These are phyloP conservation scores for Apiospora koreana DNA, from an alignment of 2,329 filamentous ascomycete species.

Conservation along the genomic window DNA sequence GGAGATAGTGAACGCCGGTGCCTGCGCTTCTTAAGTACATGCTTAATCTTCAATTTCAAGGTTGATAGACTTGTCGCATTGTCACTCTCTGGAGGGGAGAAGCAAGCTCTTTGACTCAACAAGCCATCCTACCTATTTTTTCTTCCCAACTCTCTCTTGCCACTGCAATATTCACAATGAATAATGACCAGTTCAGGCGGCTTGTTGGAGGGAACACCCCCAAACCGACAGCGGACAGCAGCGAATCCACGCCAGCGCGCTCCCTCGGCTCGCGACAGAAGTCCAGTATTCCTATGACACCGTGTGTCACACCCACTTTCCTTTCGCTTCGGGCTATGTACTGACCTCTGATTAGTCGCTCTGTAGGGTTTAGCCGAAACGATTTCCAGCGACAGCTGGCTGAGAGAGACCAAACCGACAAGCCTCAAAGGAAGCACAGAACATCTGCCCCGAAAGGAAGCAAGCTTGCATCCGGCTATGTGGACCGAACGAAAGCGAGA, in stretches of 20 bases:
- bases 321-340: background rate
- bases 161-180: slow-evolving; percentile 62
- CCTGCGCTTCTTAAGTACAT: background rate
- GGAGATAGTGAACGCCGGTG: background rate
- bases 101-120: background rate
- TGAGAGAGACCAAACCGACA: slow-evolving; percentile 61
- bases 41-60: background rate
- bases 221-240: slow-evolving; percentile 40
- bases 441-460: slow-evolving; percentile 81
- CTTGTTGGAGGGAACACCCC: slow-evolving; percentile 60
- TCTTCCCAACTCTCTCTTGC: background rate
- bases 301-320: slow-evolving; percentile 55
- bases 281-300: slow-evolving; percentile 90
- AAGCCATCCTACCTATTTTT: background rate
- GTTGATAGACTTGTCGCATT: background rate
- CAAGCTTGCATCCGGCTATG: slow-evolving; percentile 77
- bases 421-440: slow-evolving; percentile 71
- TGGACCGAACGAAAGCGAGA: slow-evolving; percentile 74
- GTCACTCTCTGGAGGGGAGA: slow-evolving; percentile 10
- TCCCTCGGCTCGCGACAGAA: slow-evolving; percentile 75
- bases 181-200: slow-evolving; percentile 91
- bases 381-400: slow-evolving; percentile 86
- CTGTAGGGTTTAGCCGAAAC: slow-evolving; percentile 56
- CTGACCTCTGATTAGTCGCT: slow-evolving; percentile 53
- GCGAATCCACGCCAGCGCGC: slow-evolving; percentile 44